These are phyloP conservation scores for Polyporus arcularius DNA, from an alignment of 768 basidiomycete species.

Conservation along the genomic window DNA sequence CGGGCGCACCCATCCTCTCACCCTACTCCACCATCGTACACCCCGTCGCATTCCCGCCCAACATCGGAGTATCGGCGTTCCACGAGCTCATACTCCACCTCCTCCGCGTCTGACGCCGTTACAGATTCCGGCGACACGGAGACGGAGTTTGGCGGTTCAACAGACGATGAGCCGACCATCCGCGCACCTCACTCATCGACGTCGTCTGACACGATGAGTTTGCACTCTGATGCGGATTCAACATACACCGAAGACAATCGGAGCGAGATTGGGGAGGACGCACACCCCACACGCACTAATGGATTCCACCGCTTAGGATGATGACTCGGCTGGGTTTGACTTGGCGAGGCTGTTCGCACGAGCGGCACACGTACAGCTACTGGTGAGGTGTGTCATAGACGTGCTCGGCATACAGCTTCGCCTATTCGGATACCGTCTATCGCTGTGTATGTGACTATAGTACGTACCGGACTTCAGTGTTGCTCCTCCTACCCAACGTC, in stretches of 20 bases:
- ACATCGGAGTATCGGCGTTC: slow-evolving; percentile 23
- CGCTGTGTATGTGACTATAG: slow-evolving; percentile 5
- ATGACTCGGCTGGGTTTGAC: slow-evolving; percentile 4
- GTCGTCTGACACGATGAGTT: slow-evolving; percentile 37
- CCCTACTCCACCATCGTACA: slow-evolving; percentile 7
- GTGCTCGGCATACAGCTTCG: slow-evolving; percentile 5
- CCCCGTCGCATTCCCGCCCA: slow-evolving; percentile 20
- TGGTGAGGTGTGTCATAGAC: slow-evolving; percentile 9
- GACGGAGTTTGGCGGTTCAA: slow-evolving; percentile 58
- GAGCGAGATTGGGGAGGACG: slow-evolving; percentile 14
- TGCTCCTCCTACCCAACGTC: slow-evolving; percentile 7
- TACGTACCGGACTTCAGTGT: slow-evolving; percentile 16
- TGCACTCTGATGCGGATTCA: slow-evolving; percentile 34
- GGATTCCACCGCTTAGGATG: slow-evolving; percentile 11
- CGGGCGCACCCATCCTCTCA: slow-evolving; percentile 9
- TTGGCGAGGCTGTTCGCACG: neutral
- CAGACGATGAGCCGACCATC: slow-evolving; percentile 85
- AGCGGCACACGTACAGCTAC: neutral
- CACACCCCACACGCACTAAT: neutral
- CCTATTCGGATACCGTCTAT: neutral
- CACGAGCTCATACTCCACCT: slow-evolving; percentile 15
- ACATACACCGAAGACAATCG: slow-evolving; percentile 31
- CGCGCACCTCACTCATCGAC: slow-evolving; percentile 47
- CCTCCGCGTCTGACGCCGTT: slow-evolving; percentile 26
- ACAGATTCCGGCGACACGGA: slow-evolving; percentile 39